A percentile compares a stretch with the other conserved stretches of the same genome.
Evolutionary conservation across 805 yeast genomes (phyloP).

Genomic region (Kurtzmaniella fragi): DNA sequence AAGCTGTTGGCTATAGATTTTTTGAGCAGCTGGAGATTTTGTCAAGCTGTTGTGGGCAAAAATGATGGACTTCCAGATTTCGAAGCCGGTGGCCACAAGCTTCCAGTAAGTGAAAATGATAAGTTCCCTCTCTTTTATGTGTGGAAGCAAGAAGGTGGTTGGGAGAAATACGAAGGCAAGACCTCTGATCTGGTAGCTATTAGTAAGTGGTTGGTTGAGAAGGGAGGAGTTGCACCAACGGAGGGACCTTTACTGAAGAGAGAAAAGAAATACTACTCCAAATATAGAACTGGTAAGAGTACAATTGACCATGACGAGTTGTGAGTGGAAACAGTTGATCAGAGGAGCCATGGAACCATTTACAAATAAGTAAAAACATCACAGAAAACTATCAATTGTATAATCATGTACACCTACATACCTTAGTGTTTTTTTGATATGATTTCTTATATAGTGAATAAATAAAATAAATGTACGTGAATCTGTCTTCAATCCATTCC

Average conservation of each 20-base stretch:
- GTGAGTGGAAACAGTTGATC: slow-evolving; percentile 4
- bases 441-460: too few relatives aligned
- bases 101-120: slow-evolving; percentile 15
- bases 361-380: too few relatives aligned
- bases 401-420: too few relatives aligned
- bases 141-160: slow-evolving; percentile 13
- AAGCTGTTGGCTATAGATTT: slow-evolving; percentile 71
- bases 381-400: too few relatives aligned
- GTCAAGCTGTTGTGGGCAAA: slow-evolving; percentile 34
- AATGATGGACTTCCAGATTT: slow-evolving; percentile 11
- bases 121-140: slow-evolving; percentile 14
- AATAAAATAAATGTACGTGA: too few relatives aligned
- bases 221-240: slow-evolving; percentile 19
- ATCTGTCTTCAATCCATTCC: not conserved
- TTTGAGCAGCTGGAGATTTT: slow-evolving; percentile 43
- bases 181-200: slow-evolving; percentile 24
- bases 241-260: slow-evolving; percentile 36
- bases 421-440: not conserved
- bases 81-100: slow-evolving; percentile 7
- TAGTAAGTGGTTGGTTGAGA: slow-evolving; percentile 26
- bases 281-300: slow-evolving; percentile 26
- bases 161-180: slow-evolving; percentile 19
- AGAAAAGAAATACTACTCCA: slow-evolving; percentile 22
- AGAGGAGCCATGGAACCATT: too few relatives aligned
- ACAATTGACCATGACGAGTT: slow-evolving; percentile 21